Evolutionary conservation across 306 rosid genomes (phyloP), one percentile per base, ranked within the genome.

Genomic region (Gillenia trifoliata): DNA sequence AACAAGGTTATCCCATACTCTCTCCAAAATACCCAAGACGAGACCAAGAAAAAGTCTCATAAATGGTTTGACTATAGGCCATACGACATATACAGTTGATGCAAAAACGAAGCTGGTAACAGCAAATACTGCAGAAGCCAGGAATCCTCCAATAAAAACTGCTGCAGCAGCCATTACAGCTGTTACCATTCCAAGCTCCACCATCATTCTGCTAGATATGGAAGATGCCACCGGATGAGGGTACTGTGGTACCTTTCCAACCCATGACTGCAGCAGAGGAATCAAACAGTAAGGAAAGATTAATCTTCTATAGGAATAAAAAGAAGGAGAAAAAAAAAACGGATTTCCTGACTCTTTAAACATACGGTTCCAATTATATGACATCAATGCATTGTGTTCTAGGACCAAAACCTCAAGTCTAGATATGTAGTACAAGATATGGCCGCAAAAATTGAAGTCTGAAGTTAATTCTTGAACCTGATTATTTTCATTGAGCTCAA

Each of bases 171-270:
- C 93, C 86, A 94, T 80, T 5, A 82, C 38, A 49, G 74, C 72
- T 77, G 99, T 87, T 79, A 90, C 85, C 72, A 79, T 65, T 54
- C 81, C 91, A 59, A 94, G 93, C 86, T 94, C 99, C 70, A 87
- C 89, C 90, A 88, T 77, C 85, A 94, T 80, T 94, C 96, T 92
- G 83, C 99, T 86, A 50, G 99, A 94, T 79, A 94, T 86, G 70
- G 93, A 89, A 81, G 93, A 85, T 15, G 97, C 96, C 79, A 86
- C 92, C 0, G 99, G 97, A 87, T 92, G 87, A 80, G 99, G 99
- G 84, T 85, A 87, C 55, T 84, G 87, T 2, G 93, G 89, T 76
- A 82, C 47, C 70, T 83, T 92, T 66, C 93, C 96, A 78, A 92
- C 87, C 89, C 85, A 90, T 77, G 92, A 85, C 99, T 94, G 89